Base-by-base conservation (phyloP, 2,329 filamentous ascomycete genomes). In the Penicillium olsonii region DNA sequence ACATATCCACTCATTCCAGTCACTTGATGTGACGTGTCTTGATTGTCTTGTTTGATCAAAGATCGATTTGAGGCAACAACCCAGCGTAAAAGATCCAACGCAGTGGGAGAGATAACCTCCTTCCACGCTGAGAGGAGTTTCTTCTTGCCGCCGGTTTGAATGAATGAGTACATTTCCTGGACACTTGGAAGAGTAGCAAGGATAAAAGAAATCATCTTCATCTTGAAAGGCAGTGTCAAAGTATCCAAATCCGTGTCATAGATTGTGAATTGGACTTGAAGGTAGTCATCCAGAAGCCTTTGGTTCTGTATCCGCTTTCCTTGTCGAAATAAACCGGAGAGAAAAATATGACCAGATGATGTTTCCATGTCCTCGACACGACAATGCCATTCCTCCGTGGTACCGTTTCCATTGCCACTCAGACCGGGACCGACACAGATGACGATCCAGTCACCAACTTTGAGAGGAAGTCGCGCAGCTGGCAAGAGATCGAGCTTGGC, bases 31-130 rank as follows among this genome's bases (percentile, higher is more conserved):
- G 75, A 72, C 26, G 56, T 53, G 18, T 63, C 33, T 7, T 53
- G 39, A 34, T 71, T 70, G 14, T 94, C 85, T 58, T 92, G 85
- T 38, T 92, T 78, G 52, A 96, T 94, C 59, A 87, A 92, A 0
- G 92, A 92, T 38, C 90, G 80, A 61, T 96, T 96, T 0, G 91
- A 95, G 0, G 91, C 88, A 50, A 96, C 83, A 53, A 96, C 88
- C 92, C 92, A 96, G 43, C 88, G 81, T 17, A 96, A 73, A 0
- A 95, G 69, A 17, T 84, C 81, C 3, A 89, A 70, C 0, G 85
- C 82, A 6, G 87, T 80, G 2, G 83, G 80, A 0, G 85, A 81
- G 9, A 96, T 77, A 15, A 78, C 72, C 18, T 81, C 75, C 55
- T 72, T 68, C 84, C 84, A 88, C 38, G 68, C 73, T 3, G 69